Evolutionary conservation across 306 rosid genomes (phyloP).

Genomic region (Glycine tomentella): DNA sequence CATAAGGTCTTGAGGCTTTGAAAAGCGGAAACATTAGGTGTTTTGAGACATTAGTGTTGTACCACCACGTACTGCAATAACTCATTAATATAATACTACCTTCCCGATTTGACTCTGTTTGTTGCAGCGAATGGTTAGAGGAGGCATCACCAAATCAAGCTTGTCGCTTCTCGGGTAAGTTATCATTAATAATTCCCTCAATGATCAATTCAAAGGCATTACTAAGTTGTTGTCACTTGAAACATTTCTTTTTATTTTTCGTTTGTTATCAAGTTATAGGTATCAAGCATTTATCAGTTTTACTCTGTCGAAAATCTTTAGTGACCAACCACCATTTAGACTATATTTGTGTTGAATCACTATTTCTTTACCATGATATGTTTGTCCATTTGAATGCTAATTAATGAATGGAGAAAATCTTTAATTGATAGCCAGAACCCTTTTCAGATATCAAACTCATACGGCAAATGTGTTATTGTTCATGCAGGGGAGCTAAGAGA

Average conservation of each 20-base stretch:
- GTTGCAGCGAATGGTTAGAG: slow-evolving; percentile 42
- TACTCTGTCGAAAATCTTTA: too few relatives aligned
- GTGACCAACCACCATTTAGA: too few relatives aligned
- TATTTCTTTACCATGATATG: too few relatives aligned
- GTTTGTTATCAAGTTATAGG: too few relatives aligned
- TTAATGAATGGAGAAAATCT: too few relatives aligned
- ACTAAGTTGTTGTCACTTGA: background rate
- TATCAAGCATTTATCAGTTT: too few relatives aligned
- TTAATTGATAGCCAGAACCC: too few relatives aligned
- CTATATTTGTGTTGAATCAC: too few relatives aligned
- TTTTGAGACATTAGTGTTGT: background rate
- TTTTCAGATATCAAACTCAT: background rate
- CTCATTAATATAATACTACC: background rate
- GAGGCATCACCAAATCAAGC: slow-evolving; percentile 47
- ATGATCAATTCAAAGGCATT: slow-evolving; percentile 15
- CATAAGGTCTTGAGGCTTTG: background rate
- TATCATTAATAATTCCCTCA: background rate
- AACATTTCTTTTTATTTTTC: too few relatives aligned
- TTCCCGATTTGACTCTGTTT: slow-evolving; percentile 26
- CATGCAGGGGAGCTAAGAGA: slow-evolving; percentile 48
- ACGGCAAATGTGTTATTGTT: background rate
- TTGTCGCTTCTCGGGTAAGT: slow-evolving; percentile 49
- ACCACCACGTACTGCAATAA: background rate
- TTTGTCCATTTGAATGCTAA: too few relatives aligned
- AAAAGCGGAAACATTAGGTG: background rate